A percentile compares a stretch with the other conserved stretches of the same genome.
Conservation (phyloP, 768 basidiomycete genomes). For the Botryobasidium botryosum region DNA sequence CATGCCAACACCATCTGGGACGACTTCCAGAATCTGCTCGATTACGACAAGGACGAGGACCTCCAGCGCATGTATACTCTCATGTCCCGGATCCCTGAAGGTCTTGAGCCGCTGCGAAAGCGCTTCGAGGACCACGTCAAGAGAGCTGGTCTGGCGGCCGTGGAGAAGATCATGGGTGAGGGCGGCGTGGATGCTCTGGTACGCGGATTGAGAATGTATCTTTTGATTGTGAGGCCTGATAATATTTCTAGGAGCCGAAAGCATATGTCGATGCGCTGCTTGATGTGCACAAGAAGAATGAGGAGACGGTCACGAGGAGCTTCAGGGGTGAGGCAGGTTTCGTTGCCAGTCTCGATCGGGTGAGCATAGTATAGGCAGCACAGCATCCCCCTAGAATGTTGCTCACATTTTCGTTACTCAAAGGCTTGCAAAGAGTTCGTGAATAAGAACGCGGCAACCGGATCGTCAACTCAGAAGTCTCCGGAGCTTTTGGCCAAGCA, state of each 20-base stretch:
- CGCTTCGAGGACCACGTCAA: conserved; percentile 95
- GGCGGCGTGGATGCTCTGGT: conserved; percentile 27
- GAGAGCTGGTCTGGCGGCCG: conserved; percentile 65
- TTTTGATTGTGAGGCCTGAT: background rate
- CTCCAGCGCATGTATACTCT: conserved; percentile 88
- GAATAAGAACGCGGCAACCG: conserved; percentile 83
- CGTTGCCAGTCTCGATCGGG: conserved; percentile 69
- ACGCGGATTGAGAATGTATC: background rate
- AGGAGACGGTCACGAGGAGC: conserved; percentile 70
- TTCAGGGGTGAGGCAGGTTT: conserved; percentile 91
- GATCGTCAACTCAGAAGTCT: conserved; percentile 65
- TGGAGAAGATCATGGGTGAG: conserved; percentile 47
- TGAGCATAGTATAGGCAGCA: conserved; percentile 12
- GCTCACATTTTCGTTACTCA: conserved; percentile 18
- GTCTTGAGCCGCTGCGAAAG: conserved; percentile 77
- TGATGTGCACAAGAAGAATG: conserved; percentile 83
- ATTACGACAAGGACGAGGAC: conserved; percentile 85
- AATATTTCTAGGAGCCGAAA: conserved; percentile 50
- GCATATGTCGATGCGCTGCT: conserved; percentile 86
- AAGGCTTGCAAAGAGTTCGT: conserved; percentile 93
- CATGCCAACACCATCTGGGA: conserved; percentile 81
- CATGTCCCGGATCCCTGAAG: conserved; percentile 78
- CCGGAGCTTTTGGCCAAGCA: conserved; percentile 89
- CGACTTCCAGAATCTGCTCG: conserved; percentile 75
- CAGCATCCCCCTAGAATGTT: too few species aligned